Conservation (phyloP, 2,329 filamentous ascomycete species). For the Microdochium bolleyi region DNA sequence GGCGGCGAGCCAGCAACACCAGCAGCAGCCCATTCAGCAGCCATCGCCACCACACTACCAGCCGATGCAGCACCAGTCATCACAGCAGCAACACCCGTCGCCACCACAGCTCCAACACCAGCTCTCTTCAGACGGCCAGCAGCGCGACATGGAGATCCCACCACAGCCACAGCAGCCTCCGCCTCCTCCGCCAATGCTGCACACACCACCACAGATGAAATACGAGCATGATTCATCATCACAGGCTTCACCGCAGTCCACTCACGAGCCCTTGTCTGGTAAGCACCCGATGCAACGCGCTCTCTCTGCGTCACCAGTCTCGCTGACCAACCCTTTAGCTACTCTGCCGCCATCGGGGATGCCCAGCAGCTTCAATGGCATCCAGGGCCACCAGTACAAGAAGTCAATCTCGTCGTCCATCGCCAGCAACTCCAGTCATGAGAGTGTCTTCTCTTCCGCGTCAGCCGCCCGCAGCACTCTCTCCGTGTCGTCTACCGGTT, state of each 20-base stretch:
- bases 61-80: constrained; percentile 2
- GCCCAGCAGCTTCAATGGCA: constrained; percentile 13
- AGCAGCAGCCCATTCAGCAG: constrained; percentile 11
- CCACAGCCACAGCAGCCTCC: constrained; percentile 3
- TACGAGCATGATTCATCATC: constrained; percentile 12
- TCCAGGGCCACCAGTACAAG: constrained; percentile 13
- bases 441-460: constrained; percentile 20
- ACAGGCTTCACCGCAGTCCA: background rate
- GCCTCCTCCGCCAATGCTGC: constrained; percentile 8
- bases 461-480: constrained; percentile 18
- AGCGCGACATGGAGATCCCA: constrained; percentile 1
- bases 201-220: constrained; percentile 4
- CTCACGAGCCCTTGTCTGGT: background rate
- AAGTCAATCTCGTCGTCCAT: constrained; percentile 19
- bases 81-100: constrained; percentile 5
- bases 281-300: constrained; percentile 15
- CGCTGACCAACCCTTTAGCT: constrained; percentile 15
- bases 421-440: constrained; percentile 20
- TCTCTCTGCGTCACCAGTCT: constrained; percentile 1
- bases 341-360: constrained; percentile 1
- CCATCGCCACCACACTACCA: constrained; percentile 3
- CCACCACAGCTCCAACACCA: constrained; percentile 4
- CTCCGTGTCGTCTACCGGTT: constrained; percentile 14
- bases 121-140: constrained; percentile 4
- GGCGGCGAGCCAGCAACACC: constrained; percentile 10